phyloP scores from a whole-genome alignment of 2,329 filamentous ascomycete species.

The Phaeosphaeriaceae sp. region DNA sequence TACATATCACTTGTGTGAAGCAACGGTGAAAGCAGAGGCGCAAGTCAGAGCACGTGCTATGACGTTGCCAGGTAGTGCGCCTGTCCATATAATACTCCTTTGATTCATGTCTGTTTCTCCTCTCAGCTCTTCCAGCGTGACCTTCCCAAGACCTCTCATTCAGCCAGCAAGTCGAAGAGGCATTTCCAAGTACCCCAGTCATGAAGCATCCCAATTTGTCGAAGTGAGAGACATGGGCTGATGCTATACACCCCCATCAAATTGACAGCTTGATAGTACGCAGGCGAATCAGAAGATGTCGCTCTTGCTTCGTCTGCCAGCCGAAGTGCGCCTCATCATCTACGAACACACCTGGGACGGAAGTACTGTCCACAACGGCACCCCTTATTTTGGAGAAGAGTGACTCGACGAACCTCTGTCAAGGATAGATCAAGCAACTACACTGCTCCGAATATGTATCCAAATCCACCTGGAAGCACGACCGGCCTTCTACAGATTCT shows the following conservation, averaged over 20 bases:
- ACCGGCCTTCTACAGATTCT: background rate
- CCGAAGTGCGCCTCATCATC: background rate
- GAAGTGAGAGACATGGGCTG: background rate
- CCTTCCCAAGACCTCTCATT: background rate
- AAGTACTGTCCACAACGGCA: background rate
- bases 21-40: background rate
- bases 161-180: background rate
- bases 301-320: slow-evolving; percentile 3
- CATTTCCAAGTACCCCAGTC: background rate
- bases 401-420: background rate
- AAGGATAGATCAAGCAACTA: background rate
- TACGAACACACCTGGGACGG: background rate
- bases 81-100: background rate
- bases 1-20: background rate
- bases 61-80: background rate
- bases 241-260: background rate
- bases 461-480: background rate
- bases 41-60: background rate
- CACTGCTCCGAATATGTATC: background rate
- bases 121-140: background rate
- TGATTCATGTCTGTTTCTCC: background rate
- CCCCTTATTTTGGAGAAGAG: too few species aligned
- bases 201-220: background rate
- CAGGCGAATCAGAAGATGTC: background rate
- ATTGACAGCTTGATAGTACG: background rate